Percentiles rank a stretch among this genome's conserved stretches.
These are phyloP conservation scores for Alectoria sarmentosa DNA, from an alignment of 495 filamentous ascomycete species.

Conservation along the genomic window DNA sequence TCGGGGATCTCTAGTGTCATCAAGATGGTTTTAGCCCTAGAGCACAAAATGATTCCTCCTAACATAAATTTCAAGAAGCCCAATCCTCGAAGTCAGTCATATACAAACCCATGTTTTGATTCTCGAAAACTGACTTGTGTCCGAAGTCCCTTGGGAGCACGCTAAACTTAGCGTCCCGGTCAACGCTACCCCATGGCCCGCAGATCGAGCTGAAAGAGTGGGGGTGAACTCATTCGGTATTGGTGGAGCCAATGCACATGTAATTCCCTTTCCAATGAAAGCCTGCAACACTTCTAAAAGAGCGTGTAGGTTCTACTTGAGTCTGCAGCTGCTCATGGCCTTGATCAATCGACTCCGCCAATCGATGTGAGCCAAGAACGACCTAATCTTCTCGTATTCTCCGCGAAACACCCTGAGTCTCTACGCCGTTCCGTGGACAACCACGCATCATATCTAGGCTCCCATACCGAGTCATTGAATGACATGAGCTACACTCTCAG, in stretches of 20 bases:
- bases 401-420: constrained; percentile 27
- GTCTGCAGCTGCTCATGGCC: constrained; percentile 15
- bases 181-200: constrained; percentile 31
- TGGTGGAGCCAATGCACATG: constrained; percentile 32
- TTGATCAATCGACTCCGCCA: neutral
- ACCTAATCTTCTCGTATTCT: constrained; percentile 13
- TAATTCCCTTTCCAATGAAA: neutral
- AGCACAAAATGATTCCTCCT: constrained; percentile 26
- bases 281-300: neutral
- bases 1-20: constrained; percentile 27
- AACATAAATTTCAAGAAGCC: constrained; percentile 27
- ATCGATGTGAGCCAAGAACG: constrained; percentile 3
- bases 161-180: constrained; percentile 22
- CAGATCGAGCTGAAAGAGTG: constrained; percentile 21
- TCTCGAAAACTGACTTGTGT: neutral
- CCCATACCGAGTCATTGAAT: neutral
- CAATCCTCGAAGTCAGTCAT: constrained; percentile 20
- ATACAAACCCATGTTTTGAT: neutral
- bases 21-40: constrained; percentile 25
- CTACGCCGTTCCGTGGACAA: constrained; percentile 6
- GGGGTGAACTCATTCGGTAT: constrained; percentile 35
- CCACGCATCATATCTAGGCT: constrained; percentile 4
- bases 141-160: constrained; percentile 1
- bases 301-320: constrained; percentile 10
- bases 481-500: constrained; percentile 22